Conservation (phyloP, 306 rosid species). For the Heteromeles arbutifolia region DNA sequence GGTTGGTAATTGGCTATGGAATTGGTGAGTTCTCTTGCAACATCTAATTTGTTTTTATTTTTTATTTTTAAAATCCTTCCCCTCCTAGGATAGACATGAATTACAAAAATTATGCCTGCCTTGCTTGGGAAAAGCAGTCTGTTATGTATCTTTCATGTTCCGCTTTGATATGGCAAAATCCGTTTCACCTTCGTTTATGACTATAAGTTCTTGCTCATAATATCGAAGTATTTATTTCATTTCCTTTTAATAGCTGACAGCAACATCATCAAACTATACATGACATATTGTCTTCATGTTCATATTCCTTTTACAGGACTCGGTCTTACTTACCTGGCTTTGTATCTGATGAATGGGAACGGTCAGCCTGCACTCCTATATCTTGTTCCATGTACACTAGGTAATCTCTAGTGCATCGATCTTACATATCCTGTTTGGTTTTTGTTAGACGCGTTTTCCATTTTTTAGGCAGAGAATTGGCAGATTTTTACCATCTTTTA, state of each 20-base stretch:
- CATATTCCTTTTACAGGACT: slow-evolving; percentile 49
- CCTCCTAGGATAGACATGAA: no score
- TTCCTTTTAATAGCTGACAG: not conserved
- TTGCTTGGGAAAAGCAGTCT: no score
- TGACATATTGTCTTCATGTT: slow-evolving; percentile 2
- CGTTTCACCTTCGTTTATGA: not conserved
- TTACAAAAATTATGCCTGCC: no score
- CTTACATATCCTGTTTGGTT: not conserved
- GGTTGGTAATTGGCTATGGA: slow-evolving; percentile 83
- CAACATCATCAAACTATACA: slow-evolving; percentile 1
- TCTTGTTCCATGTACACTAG: slow-evolving; percentile 95
- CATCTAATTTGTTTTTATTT: not conserved
- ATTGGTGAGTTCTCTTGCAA: slow-evolving; percentile 55
- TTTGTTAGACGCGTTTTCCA: not conserved
- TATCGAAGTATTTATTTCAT: not conserved
- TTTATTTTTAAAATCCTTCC: no score
- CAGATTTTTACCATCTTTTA: not conserved
- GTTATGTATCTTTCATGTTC: no score
- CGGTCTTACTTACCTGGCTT: slow-evolving; percentile 56
- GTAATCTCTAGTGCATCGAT: slow-evolving; percentile 27
- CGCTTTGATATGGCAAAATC: no score
- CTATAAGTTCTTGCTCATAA: not conserved
- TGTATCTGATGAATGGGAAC: slow-evolving; percentile 80
- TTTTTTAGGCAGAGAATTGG: not conserved
- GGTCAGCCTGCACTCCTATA: slow-evolving; percentile 98